Evolutionary conservation across 441 rosid genomes (phyloP).

Genomic region (Croton setiger): DNA sequence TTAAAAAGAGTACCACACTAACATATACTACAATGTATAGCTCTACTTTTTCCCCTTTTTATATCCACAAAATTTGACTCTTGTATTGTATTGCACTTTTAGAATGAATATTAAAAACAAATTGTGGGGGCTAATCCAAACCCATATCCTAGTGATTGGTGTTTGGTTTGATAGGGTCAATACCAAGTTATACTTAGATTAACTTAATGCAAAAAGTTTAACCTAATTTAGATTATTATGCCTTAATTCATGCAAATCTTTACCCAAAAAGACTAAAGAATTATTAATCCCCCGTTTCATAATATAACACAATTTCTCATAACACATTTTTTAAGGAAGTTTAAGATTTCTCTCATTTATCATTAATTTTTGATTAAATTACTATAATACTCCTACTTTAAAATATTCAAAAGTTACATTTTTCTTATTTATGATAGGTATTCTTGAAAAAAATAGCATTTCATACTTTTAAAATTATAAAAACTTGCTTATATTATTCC

Average conservation of each 20-base stretch:
- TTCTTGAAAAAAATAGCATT: no score
- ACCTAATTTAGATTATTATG: background rate
- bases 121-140: background rate
- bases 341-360: no score
- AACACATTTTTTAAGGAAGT: no score
- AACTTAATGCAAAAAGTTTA: background rate
- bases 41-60: background rate
- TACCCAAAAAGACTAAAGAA: background rate
- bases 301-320: no score
- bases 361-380: no score
- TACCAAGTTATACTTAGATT: background rate
- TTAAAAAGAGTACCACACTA: background rate
- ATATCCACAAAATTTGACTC: background rate
- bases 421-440: no score
- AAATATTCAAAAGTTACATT: no score
- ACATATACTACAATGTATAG: background rate
- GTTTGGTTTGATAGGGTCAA: background rate
- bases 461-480: no score
- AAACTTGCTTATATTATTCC: no score
- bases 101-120: background rate
- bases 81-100: background rate
- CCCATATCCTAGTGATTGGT: background rate
- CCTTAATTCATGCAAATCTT: background rate
- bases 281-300: no score
- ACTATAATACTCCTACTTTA: no score